Evolutionary conservation across 495 filamentous ascomycete species (phyloP).

Genomic region (Cairneyella variabilis): DNA sequence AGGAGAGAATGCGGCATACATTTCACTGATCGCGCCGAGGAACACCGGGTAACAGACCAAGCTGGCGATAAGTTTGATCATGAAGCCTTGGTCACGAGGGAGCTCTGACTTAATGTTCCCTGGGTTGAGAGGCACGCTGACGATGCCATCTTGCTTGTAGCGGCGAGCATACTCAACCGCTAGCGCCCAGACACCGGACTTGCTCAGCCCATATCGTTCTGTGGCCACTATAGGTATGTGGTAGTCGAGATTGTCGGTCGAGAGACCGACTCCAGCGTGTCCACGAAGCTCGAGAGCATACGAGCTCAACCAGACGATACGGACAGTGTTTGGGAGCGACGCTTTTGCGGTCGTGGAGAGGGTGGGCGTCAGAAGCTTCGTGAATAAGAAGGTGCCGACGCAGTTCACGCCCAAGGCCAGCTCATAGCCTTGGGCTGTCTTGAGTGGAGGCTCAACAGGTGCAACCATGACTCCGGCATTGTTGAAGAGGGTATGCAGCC

Average conservation of each 20-base stretch:
- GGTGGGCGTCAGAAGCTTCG: constrained; percentile 35
- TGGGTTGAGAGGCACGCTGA: constrained; percentile 34
- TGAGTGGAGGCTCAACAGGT: constrained; percentile 21
- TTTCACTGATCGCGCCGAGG: constrained; percentile 39
- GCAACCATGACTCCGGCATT: constrained; percentile 66
- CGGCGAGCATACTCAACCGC: constrained; percentile 30
- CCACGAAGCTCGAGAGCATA: constrained; percentile 24
- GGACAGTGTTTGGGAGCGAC: constrained; percentile 30
- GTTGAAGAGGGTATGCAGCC: constrained; percentile 57
- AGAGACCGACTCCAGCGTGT: constrained; percentile 25
- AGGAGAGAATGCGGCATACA: constrained; percentile 32
- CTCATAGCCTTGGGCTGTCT: constrained; percentile 27
- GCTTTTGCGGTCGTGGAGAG: constrained; percentile 31
- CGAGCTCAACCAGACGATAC: constrained; percentile 38
- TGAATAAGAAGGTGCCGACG: constrained; percentile 37
- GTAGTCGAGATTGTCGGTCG: constrained; percentile 27
- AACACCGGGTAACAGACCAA: constrained; percentile 22
- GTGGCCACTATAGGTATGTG: constrained; percentile 2
- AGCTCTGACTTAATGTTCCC: constrained; percentile 41
- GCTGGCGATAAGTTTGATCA: constrained; percentile 35
- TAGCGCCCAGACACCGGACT: constrained; percentile 32
- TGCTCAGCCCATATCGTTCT: constrained; percentile 33
- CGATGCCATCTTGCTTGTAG: constrained; percentile 25
- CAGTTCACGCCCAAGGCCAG: constrained; percentile 36
- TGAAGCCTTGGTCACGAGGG: constrained; percentile 35